A percentile compares a stretch with the other conserved stretches of the same genome.
phyloP scores from a whole-genome alignment of 345 rosid species.

The Linum lewisii region DNA sequence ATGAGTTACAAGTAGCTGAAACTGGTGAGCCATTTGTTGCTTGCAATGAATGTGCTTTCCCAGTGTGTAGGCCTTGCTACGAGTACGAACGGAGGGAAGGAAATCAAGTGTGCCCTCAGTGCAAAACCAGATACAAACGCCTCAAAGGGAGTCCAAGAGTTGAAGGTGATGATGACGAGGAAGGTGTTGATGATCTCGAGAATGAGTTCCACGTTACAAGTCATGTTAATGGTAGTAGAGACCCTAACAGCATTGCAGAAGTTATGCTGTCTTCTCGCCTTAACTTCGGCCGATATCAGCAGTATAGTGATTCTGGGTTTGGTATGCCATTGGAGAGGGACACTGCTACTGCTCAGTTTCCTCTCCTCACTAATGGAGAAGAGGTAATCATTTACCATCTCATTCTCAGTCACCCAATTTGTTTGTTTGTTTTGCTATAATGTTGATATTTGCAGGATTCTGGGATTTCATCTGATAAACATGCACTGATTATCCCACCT shows the following conservation, averaged over 20 bases:
- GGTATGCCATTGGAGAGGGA: conserved; percentile 40
- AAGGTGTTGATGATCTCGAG: conserved; percentile 52
- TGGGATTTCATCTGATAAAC: conserved; percentile 61
- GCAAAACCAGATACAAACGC: conserved; percentile 85
- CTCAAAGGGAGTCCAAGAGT: conserved; percentile 66
- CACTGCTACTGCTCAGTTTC: conserved; percentile 48
- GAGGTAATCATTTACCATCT: conserved; percentile 37
- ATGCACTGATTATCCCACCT: conserved; percentile 73
- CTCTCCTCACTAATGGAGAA: conserved; percentile 58
- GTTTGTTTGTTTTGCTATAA: background rate
- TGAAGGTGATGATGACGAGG: conserved; percentile 72
- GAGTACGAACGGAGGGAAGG: conserved; percentile 94
- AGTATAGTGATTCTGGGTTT: conserved; percentile 19
- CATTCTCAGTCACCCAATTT: too few relatives aligned
- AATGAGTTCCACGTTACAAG: conserved; percentile 38
- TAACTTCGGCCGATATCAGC: conserved; percentile 35
- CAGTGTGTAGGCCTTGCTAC: conserved; percentile 82
- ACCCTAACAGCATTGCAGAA: conserved; percentile 37
- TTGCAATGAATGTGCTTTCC: conserved; percentile 96
- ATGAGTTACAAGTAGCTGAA: conserved; percentile 57
- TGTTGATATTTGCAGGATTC: conserved; percentile 34
- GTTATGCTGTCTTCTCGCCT: conserved; percentile 39
- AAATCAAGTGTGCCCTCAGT: conserved; percentile 87
- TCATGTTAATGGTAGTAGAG: conserved; percentile 21
- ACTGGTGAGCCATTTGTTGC: conserved; percentile 90